Percentiles rank a stretch among this genome's conserved stretches.
These are phyloP conservation scores for Colletotrichum shisoi DNA, from an alignment of 2,329 filamentous ascomycete genomes.

Conservation along the genomic window DNA sequence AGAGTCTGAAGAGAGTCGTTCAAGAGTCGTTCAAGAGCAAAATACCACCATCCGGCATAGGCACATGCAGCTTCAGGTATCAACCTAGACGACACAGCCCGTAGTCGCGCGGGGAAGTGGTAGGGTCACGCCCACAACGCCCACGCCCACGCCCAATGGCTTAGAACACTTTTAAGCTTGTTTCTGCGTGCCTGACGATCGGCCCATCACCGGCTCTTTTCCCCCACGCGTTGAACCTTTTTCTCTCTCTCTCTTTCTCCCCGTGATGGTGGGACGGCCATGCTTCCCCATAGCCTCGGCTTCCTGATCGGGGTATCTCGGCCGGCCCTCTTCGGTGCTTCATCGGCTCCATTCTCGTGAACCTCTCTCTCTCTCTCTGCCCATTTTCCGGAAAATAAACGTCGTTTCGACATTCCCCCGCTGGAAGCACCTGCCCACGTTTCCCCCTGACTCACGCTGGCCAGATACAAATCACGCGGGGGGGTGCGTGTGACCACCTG, in stretches of 20 bases:
- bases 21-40: not conserved
- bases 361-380: not conserved
- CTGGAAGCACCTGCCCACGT: no score
- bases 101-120: not conserved
- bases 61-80: not conserved
- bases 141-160: not conserved
- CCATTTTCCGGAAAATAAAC: not conserved
- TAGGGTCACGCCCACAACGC: not conserved
- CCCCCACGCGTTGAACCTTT: not conserved
- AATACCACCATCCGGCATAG: not conserved
- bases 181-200: conserved; percentile 25
- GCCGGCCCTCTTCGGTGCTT: conserved; percentile 11
- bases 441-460: no score
- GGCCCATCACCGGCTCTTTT: conserved; percentile 4
- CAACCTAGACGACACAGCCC: not conserved
- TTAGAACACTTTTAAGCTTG: conserved; percentile 23
- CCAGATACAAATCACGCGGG: no score
- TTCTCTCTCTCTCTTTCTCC: no score
- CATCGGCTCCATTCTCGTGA: not conserved
- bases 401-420: no score
- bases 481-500: no score
- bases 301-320: not conserved
- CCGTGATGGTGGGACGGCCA: no score
- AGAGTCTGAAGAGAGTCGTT: not conserved
- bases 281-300: not conserved